Percentiles rank a stretch among this genome's conserved stretches.
phyloP scores from a whole-genome alignment of 1,139 yeast genomes.

The Pneumocystis canis region DNA sequence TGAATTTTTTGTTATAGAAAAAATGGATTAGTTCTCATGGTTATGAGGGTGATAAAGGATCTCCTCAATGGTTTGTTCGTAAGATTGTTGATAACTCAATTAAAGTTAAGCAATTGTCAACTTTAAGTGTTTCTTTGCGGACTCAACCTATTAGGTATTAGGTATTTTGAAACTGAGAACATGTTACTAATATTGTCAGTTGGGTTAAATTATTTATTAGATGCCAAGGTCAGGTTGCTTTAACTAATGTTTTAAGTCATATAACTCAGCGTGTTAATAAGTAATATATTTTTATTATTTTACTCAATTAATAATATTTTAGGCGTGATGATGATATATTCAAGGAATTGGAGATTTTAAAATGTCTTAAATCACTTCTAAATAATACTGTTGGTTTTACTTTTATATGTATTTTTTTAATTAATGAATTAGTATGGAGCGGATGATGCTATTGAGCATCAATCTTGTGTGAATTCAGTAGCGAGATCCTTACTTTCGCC shows the following conservation, averaged over 20 bases:
- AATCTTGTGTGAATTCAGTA: slow-evolving; percentile 43
- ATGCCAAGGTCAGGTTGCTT: slow-evolving; percentile 78
- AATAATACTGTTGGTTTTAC: slow-evolving; percentile 27
- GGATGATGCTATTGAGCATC: slow-evolving; percentile 36
- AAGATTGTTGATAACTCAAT: slow-evolving; percentile 57
- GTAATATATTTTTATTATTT: slow-evolving; percentile 1
- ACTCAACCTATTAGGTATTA: slow-evolving; percentile 57
- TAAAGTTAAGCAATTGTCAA: slow-evolving; percentile 56
- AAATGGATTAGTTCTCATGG: slow-evolving; percentile 22
- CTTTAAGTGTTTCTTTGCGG: slow-evolving; percentile 78
- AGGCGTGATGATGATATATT: slow-evolving; percentile 32
- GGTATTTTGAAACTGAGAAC: neutral
- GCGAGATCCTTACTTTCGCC: slow-evolving; percentile 47
- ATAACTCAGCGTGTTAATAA: slow-evolving; percentile 24
- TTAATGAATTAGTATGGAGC: slow-evolving; percentile 32
- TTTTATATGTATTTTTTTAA: neutral
- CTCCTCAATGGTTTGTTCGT: slow-evolving; percentile 70
- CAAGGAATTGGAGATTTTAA: slow-evolving; percentile 44
- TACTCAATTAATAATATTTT: neutral
- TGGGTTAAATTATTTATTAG: slow-evolving; percentile 79
- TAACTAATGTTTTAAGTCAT: slow-evolving; percentile 44
- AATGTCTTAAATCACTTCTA: slow-evolving; percentile 48
- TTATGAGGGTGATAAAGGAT: slow-evolving; percentile 19
- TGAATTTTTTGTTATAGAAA: slow-evolving; percentile 3
- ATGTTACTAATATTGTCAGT: slow-evolving; percentile 15